Conservation (phyloP, 192 early-diverging fungal genomes). For the Chytriomyces confervae region DNA sequence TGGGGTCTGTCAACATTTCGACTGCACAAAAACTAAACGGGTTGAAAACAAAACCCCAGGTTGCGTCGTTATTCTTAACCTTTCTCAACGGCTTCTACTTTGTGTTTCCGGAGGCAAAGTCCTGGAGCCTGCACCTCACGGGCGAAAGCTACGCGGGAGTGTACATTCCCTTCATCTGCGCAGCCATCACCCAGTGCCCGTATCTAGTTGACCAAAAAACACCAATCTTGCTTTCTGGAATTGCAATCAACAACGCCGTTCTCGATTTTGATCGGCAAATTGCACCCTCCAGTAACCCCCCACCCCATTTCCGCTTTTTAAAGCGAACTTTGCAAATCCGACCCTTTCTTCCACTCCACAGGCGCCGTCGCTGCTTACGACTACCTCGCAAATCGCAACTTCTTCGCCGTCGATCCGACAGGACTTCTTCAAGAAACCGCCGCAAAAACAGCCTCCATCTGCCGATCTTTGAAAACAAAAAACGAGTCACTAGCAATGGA, state of each 20-base stretch:
- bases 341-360: too few relatives aligned
- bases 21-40: not conserved
- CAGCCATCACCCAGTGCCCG: constrained; percentile 33
- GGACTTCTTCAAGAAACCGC: not conserved
- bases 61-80: constrained; percentile 36
- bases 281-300: not conserved
- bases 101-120: constrained; percentile 40
- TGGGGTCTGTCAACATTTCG: not conserved
- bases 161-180: constrained; percentile 52
- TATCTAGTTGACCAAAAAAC: not conserved
- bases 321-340: too few relatives aligned
- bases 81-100: constrained; percentile 48
- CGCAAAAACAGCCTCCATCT: not conserved
- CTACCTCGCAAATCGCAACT: not conserved
- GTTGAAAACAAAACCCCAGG: not conserved
- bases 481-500: not conserved
- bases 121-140: constrained; percentile 45
- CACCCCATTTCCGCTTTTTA: too few relatives aligned
- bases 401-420: not conserved
- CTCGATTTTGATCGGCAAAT: constrained; percentile 16
- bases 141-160: constrained; percentile 52
- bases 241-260: constrained; percentile 36
- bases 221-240: not conserved
- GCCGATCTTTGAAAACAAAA: not conserved
- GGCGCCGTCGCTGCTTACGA: not conserved